These are phyloP conservation scores for Neonothopanus nambi DNA, from an alignment of 1,284 basidiomycete species.

Conservation along the genomic window DNA sequence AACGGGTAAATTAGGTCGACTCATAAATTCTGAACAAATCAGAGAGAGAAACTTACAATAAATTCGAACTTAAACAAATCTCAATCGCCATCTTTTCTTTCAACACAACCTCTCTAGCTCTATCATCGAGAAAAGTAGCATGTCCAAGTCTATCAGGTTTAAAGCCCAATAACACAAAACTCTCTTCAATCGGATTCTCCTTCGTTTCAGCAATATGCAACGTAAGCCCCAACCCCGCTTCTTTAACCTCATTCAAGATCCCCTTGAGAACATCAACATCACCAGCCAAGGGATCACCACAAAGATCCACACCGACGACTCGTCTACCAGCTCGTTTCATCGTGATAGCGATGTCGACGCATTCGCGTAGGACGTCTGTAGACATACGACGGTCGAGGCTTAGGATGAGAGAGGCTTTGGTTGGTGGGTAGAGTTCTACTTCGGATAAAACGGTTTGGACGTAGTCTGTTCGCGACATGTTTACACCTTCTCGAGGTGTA, in stretches of 20 bases:
- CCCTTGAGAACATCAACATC: not conserved
- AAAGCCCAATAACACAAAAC: conserved; percentile 62
- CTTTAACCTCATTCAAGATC: conserved; percentile 52
- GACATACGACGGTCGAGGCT: conserved; percentile 72
- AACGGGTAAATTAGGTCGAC: not conserved
- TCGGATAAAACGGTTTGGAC: conserved; percentile 66
- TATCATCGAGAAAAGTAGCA: conserved; percentile 75
- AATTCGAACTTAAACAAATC: conserved; percentile 81
- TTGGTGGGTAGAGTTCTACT: conserved; percentile 53
- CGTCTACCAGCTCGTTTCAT: conserved; percentile 58
- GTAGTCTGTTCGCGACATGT: conserved; percentile 61
- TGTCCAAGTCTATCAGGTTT: conserved; percentile 75
- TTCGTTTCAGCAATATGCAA: conserved; percentile 78
- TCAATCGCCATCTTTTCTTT: conserved; percentile 66
- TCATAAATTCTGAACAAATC: too few species aligned
- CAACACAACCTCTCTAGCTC: conserved; percentile 57
- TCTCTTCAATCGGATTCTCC: conserved; percentile 57
- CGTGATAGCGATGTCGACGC: conserved; percentile 54
- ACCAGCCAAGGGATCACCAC: conserved; percentile 66
- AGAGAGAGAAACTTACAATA: conserved; percentile 52
- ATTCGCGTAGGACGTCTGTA: conserved; percentile 43
- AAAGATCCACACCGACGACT: conserved; percentile 79
- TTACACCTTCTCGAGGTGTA: conserved; percentile 57
- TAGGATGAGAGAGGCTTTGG: conserved; percentile 63
- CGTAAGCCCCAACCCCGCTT: conserved; percentile 65